Evolutionary conservation across 129 eudicot genomes (phyloP).

Genomic region (Saposhnikovia divaricata): DNA sequence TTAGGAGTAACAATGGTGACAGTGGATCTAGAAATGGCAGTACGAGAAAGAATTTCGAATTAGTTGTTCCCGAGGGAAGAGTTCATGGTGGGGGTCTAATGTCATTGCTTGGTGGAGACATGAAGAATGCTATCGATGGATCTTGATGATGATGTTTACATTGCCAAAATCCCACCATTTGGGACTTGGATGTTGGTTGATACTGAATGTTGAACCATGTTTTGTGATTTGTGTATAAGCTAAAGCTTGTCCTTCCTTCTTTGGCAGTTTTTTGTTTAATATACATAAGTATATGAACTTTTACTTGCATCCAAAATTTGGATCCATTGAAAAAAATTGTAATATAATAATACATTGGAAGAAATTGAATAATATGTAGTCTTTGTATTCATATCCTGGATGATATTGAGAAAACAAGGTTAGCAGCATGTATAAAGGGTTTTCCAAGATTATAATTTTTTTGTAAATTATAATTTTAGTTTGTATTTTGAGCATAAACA

Average conservation of each 20-base stretch:
- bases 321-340: neutral
- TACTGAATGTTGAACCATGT: neutral
- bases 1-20: conserved; percentile 9
- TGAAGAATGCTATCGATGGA: conserved; percentile 36
- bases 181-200: neutral
- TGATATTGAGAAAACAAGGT: too few relatives aligned
- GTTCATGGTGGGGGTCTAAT: conserved; percentile 73
- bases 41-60: conserved; percentile 22
- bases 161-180: neutral
- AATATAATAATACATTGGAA: neutral
- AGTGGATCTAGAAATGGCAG: conserved; percentile 3
- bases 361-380: neutral
- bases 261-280: neutral
- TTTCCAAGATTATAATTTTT: too few relatives aligned
- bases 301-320: neutral
- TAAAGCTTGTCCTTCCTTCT: neutral
- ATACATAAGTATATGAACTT: neutral
- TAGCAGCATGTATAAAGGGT: too few relatives aligned
- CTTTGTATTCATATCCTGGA: too few relatives aligned
- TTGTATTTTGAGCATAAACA: too few relatives aligned
- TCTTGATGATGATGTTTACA: conserved; percentile 17
- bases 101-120: conserved; percentile 40
- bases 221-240: conserved; percentile 8
- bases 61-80: conserved; percentile 50
- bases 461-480: too few relatives aligned